phyloP scores from a whole-genome alignment of 495 filamentous ascomycete species.

The Podospora bellae-mahoneyi region DNA sequence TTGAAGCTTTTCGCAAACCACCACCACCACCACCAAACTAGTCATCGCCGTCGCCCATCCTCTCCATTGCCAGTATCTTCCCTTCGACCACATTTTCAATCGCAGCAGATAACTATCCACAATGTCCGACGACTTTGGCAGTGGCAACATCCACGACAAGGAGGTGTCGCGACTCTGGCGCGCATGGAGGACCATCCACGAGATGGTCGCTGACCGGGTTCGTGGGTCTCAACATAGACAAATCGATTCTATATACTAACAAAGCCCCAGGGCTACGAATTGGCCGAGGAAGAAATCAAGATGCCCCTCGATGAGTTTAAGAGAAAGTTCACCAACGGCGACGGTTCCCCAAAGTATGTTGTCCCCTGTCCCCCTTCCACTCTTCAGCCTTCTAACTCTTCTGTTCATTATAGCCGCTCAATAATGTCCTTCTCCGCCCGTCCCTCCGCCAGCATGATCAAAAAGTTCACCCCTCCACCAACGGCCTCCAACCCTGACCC shows the following conservation, averaged over 20 bases:
- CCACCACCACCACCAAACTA: neutral
- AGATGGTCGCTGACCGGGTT: slow-evolving; percentile 83
- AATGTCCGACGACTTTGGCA: slow-evolving; percentile 54
- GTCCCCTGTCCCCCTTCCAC: slow-evolving; percentile 19
- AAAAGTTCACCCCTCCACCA: slow-evolving; percentile 69
- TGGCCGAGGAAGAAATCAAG: slow-evolving; percentile 81
- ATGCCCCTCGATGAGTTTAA: slow-evolving; percentile 77
- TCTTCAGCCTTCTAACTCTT: slow-evolving; percentile 5
- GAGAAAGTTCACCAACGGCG: slow-evolving; percentile 58
- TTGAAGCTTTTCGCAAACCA: slow-evolving; percentile 4
- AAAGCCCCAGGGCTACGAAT: slow-evolving; percentile 73
- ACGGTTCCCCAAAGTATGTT: slow-evolving; percentile 69
- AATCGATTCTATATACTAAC: neutral
- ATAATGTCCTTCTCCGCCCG: slow-evolving; percentile 82
- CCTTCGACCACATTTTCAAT: slow-evolving; percentile 2
- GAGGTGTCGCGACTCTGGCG: slow-evolving; percentile 78
- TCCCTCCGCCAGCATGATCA: slow-evolving; percentile 76
- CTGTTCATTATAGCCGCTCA: slow-evolving; percentile 56
- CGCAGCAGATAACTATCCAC: slow-evolving; percentile 20
- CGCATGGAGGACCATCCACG: slow-evolving; percentile 80
- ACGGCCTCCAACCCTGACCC: slow-evolving; percentile 63
- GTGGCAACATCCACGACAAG: slow-evolving; percentile 46
- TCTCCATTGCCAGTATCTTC: slow-evolving; percentile 3
- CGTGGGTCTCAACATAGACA: slow-evolving; percentile 20
- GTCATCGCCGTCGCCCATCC: neutral